phyloP scores from a whole-genome alignment of 495 filamentous ascomycete genomes.

The Entonaema liquescens region DNA sequence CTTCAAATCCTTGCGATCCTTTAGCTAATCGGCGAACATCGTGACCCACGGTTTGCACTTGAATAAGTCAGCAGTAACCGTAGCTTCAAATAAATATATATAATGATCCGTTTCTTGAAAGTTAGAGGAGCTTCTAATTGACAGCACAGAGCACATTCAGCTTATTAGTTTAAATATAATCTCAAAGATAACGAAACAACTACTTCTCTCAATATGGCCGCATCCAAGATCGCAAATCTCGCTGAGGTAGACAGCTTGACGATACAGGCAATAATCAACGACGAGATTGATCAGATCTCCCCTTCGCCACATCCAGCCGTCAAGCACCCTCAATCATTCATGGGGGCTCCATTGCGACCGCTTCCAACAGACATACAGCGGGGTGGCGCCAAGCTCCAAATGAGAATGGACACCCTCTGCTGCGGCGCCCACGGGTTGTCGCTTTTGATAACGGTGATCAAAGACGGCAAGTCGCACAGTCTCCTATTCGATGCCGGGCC shows the following conservation, averaged over 20 bases:
- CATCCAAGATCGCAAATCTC: slow-evolving; percentile 9
- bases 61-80: neutral
- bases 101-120: neutral
- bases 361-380: slow-evolving; percentile 28
- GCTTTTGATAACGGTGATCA: slow-evolving; percentile 64
- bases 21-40: slow-evolving; percentile 24
- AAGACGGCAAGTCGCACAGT: slow-evolving; percentile 59
- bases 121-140: neutral
- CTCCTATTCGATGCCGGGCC: slow-evolving; percentile 69
- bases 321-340: slow-evolving; percentile 54
- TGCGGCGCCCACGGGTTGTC: slow-evolving; percentile 69
- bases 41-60: neutral
- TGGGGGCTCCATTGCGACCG: slow-evolving; percentile 49
- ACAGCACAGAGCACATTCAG: neutral
- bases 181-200: neutral
- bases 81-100: slow-evolving; percentile 4
- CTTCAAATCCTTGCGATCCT: neutral
- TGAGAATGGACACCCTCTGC: slow-evolving; percentile 66
- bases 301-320: slow-evolving; percentile 59
- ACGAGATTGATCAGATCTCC: slow-evolving; percentile 68
- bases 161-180: neutral
- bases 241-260: slow-evolving; percentile 32
- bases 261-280: slow-evolving; percentile 37
- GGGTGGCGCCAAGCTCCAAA: slow-evolving; percentile 56
- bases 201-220: neutral